These are phyloP conservation scores for Odontarrhena argentea DNA, from an alignment of 345 rosid genomes.

Conservation along the genomic window DNA sequence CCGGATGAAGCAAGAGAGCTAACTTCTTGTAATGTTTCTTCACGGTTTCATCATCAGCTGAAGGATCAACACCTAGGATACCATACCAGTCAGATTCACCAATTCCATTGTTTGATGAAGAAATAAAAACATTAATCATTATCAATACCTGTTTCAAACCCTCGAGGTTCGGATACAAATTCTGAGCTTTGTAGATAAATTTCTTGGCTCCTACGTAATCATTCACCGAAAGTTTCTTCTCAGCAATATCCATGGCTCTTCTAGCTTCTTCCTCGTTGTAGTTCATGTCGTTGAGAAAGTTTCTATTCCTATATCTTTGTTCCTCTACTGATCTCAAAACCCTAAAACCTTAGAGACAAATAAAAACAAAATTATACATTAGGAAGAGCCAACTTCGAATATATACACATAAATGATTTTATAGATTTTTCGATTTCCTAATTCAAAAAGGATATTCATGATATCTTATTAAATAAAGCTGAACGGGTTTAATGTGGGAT, in stretches of 20 bases:
- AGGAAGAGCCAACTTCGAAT: too few relatives aligned
- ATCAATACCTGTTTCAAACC: constrained; percentile 57
- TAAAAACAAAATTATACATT: too few relatives aligned
- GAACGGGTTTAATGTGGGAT: too few relatives aligned
- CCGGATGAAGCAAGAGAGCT: constrained; percentile 74
- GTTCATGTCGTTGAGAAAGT: too few relatives aligned
- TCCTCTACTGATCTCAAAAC: too few relatives aligned
- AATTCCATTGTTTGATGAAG: constrained; percentile 55
- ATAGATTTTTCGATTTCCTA: too few relatives aligned
- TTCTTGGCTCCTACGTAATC: constrained; percentile 51
- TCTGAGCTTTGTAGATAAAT: constrained; percentile 69
- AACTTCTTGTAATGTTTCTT: constrained; percentile 66
- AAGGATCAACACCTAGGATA: constrained; percentile 59
- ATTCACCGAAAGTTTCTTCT: constrained; percentile 39
- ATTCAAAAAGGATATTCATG: too few relatives aligned
- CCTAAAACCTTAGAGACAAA: too few relatives aligned
- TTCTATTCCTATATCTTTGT: too few relatives aligned
- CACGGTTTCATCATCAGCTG: constrained; percentile 58
- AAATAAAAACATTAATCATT: constrained; percentile 53
- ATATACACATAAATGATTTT: too few relatives aligned
- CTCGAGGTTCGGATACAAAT: constrained; percentile 63
- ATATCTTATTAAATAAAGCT: too few relatives aligned
- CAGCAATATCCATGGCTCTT: constrained; percentile 49
- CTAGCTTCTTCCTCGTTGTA: too few relatives aligned
- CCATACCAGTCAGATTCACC: constrained; percentile 67